Evolutionary conservation across 2,329 filamentous ascomycete species (phyloP).

Genomic region (Bipolaris gigantea): DNA sequence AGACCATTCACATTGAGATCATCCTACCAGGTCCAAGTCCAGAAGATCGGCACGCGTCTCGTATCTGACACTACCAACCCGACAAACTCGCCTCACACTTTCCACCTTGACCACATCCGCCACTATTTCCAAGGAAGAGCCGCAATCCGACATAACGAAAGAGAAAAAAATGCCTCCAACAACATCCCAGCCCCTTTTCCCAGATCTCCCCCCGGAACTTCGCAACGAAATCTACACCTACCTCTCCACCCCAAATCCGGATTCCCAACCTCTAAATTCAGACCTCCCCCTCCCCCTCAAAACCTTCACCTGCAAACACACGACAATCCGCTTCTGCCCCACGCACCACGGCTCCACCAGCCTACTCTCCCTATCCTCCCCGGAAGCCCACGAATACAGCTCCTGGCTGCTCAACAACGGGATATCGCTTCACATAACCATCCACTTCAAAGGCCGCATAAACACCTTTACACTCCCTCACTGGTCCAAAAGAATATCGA

Average conservation of each 20-base stretch:
- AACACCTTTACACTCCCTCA: constrained; percentile 31
- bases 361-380: constrained; percentile 29
- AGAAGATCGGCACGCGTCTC: background rate
- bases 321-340: constrained; percentile 25
- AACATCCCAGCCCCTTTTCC: constrained; percentile 22
- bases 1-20: background rate
- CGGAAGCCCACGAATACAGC: constrained; percentile 33
- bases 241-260: constrained; percentile 10
- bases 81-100: background rate
- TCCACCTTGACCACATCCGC: background rate
- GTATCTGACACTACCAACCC: too few relatives aligned
- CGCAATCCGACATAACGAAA: background rate
- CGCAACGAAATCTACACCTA: constrained; percentile 36
- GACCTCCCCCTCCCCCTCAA: constrained; percentile 29
- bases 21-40: background rate
- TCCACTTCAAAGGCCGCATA: constrained; percentile 32
- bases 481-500: constrained; percentile 31
- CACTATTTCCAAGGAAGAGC: too few relatives aligned
- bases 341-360: constrained; percentile 25
- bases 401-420: constrained; percentile 26
- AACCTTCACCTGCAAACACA: constrained; percentile 30
- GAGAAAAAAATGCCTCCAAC: constrained; percentile 1
- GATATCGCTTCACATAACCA: constrained; percentile 22
- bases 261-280: constrained; percentile 6
- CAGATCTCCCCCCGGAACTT: constrained; percentile 34